Conservation (phyloP, 2,329 filamentous ascomycete species). For the Trichoderma sp. region DNA sequence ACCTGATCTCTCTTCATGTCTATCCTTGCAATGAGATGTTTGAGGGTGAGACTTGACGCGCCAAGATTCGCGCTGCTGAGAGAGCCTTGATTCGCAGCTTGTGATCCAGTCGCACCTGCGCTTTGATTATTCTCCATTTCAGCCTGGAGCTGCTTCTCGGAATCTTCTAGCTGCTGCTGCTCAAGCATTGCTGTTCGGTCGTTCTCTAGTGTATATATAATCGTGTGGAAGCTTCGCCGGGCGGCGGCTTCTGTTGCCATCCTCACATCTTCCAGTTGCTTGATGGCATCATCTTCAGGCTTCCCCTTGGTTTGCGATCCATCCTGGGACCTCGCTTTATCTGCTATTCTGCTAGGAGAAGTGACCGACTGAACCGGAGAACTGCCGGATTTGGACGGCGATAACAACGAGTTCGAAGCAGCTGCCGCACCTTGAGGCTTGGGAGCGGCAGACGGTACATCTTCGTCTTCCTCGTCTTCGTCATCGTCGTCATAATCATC, state of each 20-base stretch:
- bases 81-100: conserved; percentile 73
- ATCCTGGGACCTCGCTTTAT: conserved; percentile 52
- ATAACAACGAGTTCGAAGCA: conserved; percentile 58
- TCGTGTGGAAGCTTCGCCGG: conserved; percentile 84
- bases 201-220: conserved; percentile 94
- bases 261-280: conserved; percentile 88
- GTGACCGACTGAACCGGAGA: conserved; percentile 61
- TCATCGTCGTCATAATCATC: conserved; percentile 86
- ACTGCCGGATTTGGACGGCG: conserved; percentile 68
- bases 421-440: conserved; percentile 50
- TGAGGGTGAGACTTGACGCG: conserved; percentile 91
- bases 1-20: conserved; percentile 90
- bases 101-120: conserved; percentile 48
- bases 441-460: conserved; percentile 52
- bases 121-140: conserved; percentile 75
- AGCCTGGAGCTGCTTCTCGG: conserved; percentile 91
- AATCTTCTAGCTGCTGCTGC: conserved; percentile 93
- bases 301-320: conserved; percentile 56
- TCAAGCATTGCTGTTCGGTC: conserved; percentile 96
- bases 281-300: conserved; percentile 82
- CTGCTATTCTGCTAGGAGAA: conserved; percentile 57
- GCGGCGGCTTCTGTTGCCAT: conserved; percentile 87
- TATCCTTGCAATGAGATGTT: conserved; percentile 94
- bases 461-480: conserved; percentile 67
- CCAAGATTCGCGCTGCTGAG: conserved; percentile 92